Base-by-base conservation (phyloP, 495 filamentous ascomycete genomes). In the Lepraria neglecta region DNA sequence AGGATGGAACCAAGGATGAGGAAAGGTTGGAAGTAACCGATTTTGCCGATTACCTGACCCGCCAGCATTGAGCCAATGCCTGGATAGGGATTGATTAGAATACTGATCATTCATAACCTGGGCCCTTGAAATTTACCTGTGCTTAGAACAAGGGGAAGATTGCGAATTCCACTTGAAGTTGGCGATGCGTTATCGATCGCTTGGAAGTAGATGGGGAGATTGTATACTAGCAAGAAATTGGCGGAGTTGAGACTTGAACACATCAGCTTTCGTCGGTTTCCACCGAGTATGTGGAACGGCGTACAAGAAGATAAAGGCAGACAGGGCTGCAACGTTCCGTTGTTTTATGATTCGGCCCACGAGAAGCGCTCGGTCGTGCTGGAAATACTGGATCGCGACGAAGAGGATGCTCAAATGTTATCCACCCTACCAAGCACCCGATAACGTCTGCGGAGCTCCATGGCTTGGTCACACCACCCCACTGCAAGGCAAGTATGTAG, bases 191-290 rank as follows among this genome's bases (percentile, higher is more conserved):
- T 68, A 52, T 76, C 64, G 52, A 84, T 72, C 38, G 64, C 67
- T 64, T 87, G 83, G 67, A 84, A 86, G 65, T 82, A 87, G 55
- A 85, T 78, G 27, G 83, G 82, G 3, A 86, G 69, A 60, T 80
- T 84, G 68, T 81, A 84, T 21, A 83, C 69, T 4, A 79, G 40
- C 3, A 78, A 42, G 62, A 76, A 76, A 61, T 75, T 77, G 1
- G 66, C 65, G 30, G 53, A 33, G 53, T 56, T 56, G 28, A 42
- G 35, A 30, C 53, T 56, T 56, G 53, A 38, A 33, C 17, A 44
- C 21, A 15, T 42, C 35, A 57, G 54, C 54, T 40, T 40, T 57
- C 40, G 54, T 19, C 10, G 21, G 17, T 14, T 19, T 19, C 12
- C 11, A 27, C 10, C 14, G 54, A 57, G 31, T 43, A 57, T 30